These are phyloP conservation scores for Globisporangium nagaii DNA, from an alignment of 352 stramenopile genomes.

Conservation along the genomic window DNA sequence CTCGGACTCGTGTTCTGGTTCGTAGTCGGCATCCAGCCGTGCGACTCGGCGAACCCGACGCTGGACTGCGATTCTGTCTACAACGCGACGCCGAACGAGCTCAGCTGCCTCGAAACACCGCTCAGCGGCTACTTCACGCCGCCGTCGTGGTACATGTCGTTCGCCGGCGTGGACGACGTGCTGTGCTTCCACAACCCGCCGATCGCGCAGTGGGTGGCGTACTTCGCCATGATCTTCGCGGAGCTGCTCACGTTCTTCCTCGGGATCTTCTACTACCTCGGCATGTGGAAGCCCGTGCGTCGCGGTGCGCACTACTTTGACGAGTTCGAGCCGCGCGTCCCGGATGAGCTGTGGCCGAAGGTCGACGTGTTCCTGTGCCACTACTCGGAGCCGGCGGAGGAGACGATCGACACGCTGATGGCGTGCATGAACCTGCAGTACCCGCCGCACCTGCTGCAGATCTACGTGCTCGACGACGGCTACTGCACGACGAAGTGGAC, in stretches of 20 bases:
- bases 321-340: conserved; percentile 78
- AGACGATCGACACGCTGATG: conserved; percentile 83
- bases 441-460: conserved; percentile 78
- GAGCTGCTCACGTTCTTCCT: conserved; percentile 74
- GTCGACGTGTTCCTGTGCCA: conserved; percentile 82
- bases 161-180: conserved; percentile 71
- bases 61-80: conserved; percentile 55
- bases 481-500: conserved; percentile 83
- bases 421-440: conserved; percentile 88
- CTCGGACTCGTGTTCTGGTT: conserved; percentile 78
- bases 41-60: conserved; percentile 41
- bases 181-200: conserved; percentile 72
- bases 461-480: conserved; percentile 82
- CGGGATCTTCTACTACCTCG: conserved; percentile 79
- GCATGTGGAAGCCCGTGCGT: conserved; percentile 87
- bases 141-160: conserved; percentile 68
- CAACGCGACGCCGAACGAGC: conserved; percentile 51
- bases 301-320: conserved; percentile 85
- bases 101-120: conserved; percentile 36
- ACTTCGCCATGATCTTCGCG: conserved; percentile 63
- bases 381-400: conserved; percentile 80
- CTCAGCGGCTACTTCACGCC: conserved; percentile 68
- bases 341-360: conserved; percentile 79
- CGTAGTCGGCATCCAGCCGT: conserved; percentile 70
- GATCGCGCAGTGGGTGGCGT: conserved; percentile 75